Evolutionary conservation across 768 basidiomycete genomes (phyloP).

Genomic region (Amanita subjunquillea): DNA sequence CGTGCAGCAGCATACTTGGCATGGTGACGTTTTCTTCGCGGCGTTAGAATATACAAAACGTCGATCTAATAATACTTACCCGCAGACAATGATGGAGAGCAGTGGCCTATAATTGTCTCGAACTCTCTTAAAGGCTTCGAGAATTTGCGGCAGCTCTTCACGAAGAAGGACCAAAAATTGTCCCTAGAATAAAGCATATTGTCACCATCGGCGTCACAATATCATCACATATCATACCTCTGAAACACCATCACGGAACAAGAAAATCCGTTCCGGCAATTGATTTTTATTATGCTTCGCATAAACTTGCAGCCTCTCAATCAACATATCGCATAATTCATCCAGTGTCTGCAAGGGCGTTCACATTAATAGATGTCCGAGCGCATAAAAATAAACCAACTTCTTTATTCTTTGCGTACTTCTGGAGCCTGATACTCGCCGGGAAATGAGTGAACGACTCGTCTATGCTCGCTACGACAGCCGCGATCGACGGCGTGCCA

Average conservation of each 20-base stretch:
- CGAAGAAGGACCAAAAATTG: slow-evolving; percentile 56
- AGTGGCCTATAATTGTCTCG: slow-evolving; percentile 42
- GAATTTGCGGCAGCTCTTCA: slow-evolving; percentile 53
- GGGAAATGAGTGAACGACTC: slow-evolving; percentile 67
- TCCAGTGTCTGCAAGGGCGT: slow-evolving; percentile 50
- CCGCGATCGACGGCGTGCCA: slow-evolving; percentile 77
- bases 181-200: slow-evolving; percentile 31
- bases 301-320: slow-evolving; percentile 56
- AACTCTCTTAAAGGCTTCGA: slow-evolving; percentile 47
- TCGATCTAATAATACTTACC: slow-evolving; percentile 19
- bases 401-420: slow-evolving; percentile 32
- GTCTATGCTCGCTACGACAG: slow-evolving; percentile 73
- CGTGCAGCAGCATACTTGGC: slow-evolving; percentile 30
- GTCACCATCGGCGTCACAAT: neutral
- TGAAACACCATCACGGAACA: slow-evolving; percentile 79
- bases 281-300: slow-evolving; percentile 35
- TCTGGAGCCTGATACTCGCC: slow-evolving; percentile 59
- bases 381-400: slow-evolving; percentile 12
- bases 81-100: slow-evolving; percentile 71
- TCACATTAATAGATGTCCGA: neutral
- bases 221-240: slow-evolving; percentile 67
- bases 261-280: slow-evolving; percentile 57
- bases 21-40: slow-evolving; percentile 52
- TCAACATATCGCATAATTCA: slow-evolving; percentile 54
- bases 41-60: neutral